Base-by-base conservation (phyloP, 2,329 filamentous ascomycete species). In the Aspergillus pseudonomiae region DNA sequence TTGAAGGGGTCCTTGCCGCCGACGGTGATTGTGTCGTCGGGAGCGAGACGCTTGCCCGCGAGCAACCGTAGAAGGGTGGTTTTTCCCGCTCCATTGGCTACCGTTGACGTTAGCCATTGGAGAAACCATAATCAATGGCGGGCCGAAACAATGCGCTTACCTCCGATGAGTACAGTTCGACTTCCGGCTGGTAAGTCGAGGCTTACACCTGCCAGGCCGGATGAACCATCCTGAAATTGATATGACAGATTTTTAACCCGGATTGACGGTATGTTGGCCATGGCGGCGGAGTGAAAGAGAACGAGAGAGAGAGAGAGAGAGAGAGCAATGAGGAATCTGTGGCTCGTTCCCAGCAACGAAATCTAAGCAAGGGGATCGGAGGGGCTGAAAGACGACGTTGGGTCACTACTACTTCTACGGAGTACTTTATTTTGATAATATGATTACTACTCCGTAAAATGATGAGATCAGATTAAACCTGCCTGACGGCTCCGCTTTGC, bases 21-120 rank as follows among this genome's bases (percentile, higher is more conserved):
- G 66, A 99, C 89, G 72, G 82, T 83, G 77, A 99, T 91, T 68
- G 89, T 88, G 74, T 86, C 83, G 59, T 83, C 81, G 0, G 95
- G 94, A 1, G 94, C 91, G 73, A 99, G 91, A 62, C 94, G 93
- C 83, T 98, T 98, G 75, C 95, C 95, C 21, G 94, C 93, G 64
- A 99, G 88, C 52, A 99, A 91, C 64, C 94, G 94, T 54, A 99
- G 89, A 62, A 99, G 89, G 0, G 95, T 99, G 10, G 95, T 98
- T 82, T 99, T 99, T 69, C 95, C 95, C 24, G 95, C 94, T 67
- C 95, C 95, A 79, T 99, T 99, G 77, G 95, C 87, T 89, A 69
- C 68, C 68, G 34, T 26, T 30, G 55, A 36, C 65, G 57, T 73
- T 59, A 73, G 55, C 53, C 26, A 64, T 57, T 3, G 11, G 2